phyloP scores from a whole-genome alignment of 2,329 filamentous ascomycete genomes.

The Dothistroma septosporum region DNA sequence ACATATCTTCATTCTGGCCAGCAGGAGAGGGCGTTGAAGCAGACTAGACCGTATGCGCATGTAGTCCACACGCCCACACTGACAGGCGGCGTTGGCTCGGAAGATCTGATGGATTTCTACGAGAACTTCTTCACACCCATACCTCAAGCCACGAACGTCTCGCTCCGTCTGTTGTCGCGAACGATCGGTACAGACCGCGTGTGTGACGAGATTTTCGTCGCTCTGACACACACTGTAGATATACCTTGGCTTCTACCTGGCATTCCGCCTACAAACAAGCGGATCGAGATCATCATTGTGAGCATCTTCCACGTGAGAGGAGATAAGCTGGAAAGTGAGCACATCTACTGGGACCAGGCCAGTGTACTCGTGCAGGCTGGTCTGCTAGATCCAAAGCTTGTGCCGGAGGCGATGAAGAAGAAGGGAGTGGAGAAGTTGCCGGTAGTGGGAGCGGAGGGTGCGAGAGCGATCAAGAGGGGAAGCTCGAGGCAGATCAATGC shows the following conservation, averaged over 20 bases:
- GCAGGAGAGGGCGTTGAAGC: slow-evolving; percentile 37
- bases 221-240: slow-evolving; percentile 54
- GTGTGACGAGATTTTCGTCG: slow-evolving; percentile 58
- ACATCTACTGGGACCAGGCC: slow-evolving; percentile 61
- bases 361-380: slow-evolving; percentile 57
- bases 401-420: slow-evolving; percentile 46
- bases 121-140: slow-evolving; percentile 52
- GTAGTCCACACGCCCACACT: slow-evolving; percentile 45
- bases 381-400: slow-evolving; percentile 52
- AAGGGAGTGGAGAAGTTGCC: slow-evolving; percentile 46
- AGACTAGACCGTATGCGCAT: slow-evolving; percentile 37
- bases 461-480: slow-evolving; percentile 45
- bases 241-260: slow-evolving; percentile 59
- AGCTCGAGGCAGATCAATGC: slow-evolving; percentile 44
- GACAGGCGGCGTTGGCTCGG: slow-evolving; percentile 42
- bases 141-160: slow-evolving; percentile 44
- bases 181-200: slow-evolving; percentile 56
- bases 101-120: slow-evolving; percentile 52
- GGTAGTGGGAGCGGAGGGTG: slow-evolving; percentile 44
- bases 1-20: slow-evolving; percentile 33
- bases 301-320: slow-evolving; percentile 54
- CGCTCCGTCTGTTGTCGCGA: slow-evolving; percentile 53
- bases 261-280: slow-evolving; percentile 53
- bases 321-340: slow-evolving; percentile 53
- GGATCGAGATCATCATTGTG: slow-evolving; percentile 54